A percentile compares a stretch with the other conserved stretches of the same genome.
Conservation (phyloP, 306 rosid species). For the Trifolium subterraneum region DNA sequence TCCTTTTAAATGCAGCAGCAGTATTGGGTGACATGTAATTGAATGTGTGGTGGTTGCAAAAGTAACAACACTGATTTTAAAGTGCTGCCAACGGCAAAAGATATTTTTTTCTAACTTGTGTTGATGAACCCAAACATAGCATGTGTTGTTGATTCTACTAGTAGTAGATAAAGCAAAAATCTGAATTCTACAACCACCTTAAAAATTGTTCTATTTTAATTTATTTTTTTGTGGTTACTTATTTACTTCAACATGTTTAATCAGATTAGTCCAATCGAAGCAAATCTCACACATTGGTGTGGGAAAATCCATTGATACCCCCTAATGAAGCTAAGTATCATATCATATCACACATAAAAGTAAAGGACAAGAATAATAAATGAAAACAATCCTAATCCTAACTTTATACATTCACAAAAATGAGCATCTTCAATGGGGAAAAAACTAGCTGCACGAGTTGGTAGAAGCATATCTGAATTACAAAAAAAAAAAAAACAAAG, state of each 20-base stretch:
- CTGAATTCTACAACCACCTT: neutral
- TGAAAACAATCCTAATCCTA: constrained; percentile 41
- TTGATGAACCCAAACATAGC: neutral
- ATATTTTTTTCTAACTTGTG: neutral
- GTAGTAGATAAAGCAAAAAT: neutral
- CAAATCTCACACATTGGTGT: neutral
- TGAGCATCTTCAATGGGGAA: constrained; percentile 36
- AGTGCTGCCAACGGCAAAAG: neutral
- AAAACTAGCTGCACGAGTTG: constrained; percentile 41
- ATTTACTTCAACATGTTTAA: neutral
- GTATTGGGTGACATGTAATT: neutral
- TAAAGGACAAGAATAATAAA: neutral
- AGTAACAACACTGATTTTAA: constrained; percentile 2
- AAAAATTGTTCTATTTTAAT: neutral
- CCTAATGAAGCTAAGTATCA: neutral
- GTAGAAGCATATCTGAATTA: constrained; percentile 54
- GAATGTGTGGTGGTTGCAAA: neutral
- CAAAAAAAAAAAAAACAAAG: constrained; percentile 39
- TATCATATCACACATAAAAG: neutral
- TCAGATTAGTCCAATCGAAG: neutral
- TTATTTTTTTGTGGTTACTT: neutral
- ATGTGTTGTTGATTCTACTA: constrained; percentile 2
- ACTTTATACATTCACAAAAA: constrained; percentile 53
- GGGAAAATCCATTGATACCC: neutral
- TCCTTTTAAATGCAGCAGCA: neutral